Conservation (phyloP, 768 basidiomycete species). For the Tremella yokohamensis region DNA sequence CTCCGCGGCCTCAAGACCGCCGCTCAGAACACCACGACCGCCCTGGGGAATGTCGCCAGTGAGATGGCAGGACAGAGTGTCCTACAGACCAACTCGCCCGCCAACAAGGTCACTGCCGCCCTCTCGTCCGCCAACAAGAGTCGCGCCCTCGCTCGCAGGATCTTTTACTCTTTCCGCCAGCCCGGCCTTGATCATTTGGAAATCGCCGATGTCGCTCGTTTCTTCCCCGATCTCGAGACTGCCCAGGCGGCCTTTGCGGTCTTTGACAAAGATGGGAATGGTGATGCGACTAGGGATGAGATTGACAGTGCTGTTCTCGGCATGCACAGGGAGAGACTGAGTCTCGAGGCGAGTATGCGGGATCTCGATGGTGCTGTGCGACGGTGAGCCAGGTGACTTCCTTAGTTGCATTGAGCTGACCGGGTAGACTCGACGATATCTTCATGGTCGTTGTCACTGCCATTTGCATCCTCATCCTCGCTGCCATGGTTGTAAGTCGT, state of each 20-base stretch:
- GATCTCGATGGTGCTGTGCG: constrained; percentile 87
- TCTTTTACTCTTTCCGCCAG: constrained; percentile 79
- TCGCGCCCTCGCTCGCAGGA: constrained; percentile 66
- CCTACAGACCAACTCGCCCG: constrained; percentile 83
- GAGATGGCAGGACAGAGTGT: constrained; percentile 63
- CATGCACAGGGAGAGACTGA: constrained; percentile 77
- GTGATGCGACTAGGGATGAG: constrained; percentile 56
- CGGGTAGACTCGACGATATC: constrained; percentile 69
- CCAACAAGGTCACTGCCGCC: constrained; percentile 73
- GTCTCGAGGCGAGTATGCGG: constrained; percentile 78
- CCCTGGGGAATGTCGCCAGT: constrained; percentile 62
- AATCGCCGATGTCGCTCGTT: constrained; percentile 66
- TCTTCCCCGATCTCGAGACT: constrained; percentile 65
- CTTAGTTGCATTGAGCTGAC: neutral
- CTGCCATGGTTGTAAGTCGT: constrained; percentile 71
- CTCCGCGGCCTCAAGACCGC: constrained; percentile 66
- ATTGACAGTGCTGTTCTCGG: constrained; percentile 65
- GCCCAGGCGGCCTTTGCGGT: constrained; percentile 55
- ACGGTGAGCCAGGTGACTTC: constrained; percentile 27
- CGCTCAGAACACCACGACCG: constrained; percentile 78
- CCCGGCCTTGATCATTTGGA: constrained; percentile 61
- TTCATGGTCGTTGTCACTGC: constrained; percentile 71
- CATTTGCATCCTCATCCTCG: constrained; percentile 72
- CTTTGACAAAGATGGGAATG: constrained; percentile 55
- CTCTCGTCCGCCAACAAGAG: constrained; percentile 77